These are phyloP conservation scores for Fusarium staphyleae DNA, from an alignment of 2,329 filamentous ascomycete species.

Conservation along the genomic window DNA sequence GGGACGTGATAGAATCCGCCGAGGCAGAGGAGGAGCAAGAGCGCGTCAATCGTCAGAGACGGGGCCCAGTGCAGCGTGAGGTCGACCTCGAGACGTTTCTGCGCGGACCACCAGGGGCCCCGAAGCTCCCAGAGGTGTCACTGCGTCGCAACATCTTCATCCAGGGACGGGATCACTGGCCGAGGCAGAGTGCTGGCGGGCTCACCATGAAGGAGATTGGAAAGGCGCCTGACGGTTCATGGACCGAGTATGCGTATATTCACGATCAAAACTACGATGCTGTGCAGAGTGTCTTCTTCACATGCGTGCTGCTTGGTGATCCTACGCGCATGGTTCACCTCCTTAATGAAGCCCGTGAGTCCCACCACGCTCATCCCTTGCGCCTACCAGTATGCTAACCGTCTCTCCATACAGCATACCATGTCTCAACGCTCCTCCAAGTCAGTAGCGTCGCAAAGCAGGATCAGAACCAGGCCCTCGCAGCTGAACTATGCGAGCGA, in stretches of 20 bases:
- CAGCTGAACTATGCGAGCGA: conserved; percentile 87
- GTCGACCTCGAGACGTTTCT: conserved; percentile 65
- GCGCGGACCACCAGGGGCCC: conserved; percentile 60
- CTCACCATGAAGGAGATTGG: conserved; percentile 75
- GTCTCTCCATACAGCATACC: conserved; percentile 66
- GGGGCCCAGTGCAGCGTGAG: conserved; percentile 53
- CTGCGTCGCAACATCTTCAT: conserved; percentile 83
- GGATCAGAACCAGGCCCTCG: conserved; percentile 84
- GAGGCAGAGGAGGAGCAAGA: conserved; percentile 58
- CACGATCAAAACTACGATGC: conserved; percentile 78
- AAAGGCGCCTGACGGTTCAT: conserved; percentile 57
- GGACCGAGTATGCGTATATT: conserved; percentile 75
- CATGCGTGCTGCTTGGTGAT: conserved; percentile 82
- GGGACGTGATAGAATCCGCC: conserved; percentile 63
- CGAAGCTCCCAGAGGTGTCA: conserved; percentile 73
- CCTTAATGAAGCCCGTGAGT: conserved; percentile 56
- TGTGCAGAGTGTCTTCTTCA: conserved; percentile 78
- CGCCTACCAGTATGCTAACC: neutral
- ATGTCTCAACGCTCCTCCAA: conserved; percentile 92
- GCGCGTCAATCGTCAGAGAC: conserved; percentile 44
- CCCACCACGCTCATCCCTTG: neutral
- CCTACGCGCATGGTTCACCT: conserved; percentile 82
- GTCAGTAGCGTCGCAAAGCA: conserved; percentile 92
- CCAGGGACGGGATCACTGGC: conserved; percentile 88
- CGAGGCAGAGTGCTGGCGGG: conserved; percentile 77